A percentile compares a stretch with the other conserved stretches of the same genome.
Evolutionary conservation across 2,329 filamentous ascomycete genomes (phyloP).

Genomic region (Trichophaea hybrida): DNA sequence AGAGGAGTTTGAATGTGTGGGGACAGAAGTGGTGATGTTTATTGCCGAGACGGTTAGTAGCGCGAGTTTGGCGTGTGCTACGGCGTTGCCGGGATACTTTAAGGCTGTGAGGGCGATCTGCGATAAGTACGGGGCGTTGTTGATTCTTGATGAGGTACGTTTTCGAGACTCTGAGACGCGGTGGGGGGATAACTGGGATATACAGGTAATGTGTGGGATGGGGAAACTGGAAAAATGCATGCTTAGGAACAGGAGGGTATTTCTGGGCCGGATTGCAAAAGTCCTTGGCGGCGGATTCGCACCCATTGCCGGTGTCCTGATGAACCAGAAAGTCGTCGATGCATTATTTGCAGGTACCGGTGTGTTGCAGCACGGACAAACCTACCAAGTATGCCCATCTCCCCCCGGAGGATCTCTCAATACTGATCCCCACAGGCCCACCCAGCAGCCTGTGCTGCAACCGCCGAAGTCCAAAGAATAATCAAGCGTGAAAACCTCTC

Average conservation of each 20-base stretch:
- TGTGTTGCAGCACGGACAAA: conserved; percentile 3
- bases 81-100: conserved; percentile 53
- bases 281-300: conserved; percentile 50
- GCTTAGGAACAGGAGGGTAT: conserved; percentile 47
- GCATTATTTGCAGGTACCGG: conserved; percentile 31
- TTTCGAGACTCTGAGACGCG: not conserved
- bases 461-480: conserved; percentile 47
- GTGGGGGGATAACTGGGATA: not conserved
- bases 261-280: conserved; percentile 49
- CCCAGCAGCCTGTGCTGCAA: conserved; percentile 45
- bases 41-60: conserved; percentile 60
- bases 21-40: conserved; percentile 55
- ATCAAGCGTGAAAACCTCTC: conserved; percentile 45
- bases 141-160: conserved; percentile 58
- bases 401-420: not conserved
- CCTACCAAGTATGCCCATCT: not conserved
- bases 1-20: conserved; percentile 48
- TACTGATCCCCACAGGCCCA: conserved; percentile 37
- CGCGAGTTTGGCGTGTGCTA: conserved; percentile 56
- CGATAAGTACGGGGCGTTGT: conserved; percentile 52
- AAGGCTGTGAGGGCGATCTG: conserved; percentile 53
- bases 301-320: conserved; percentile 46
- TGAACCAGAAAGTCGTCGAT: conserved; percentile 39
- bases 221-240: conserved; percentile 45
- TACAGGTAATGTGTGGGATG: conserved; percentile 50